phyloP scores from a whole-genome alignment of 1,139 yeast species.

The Lodderomyces pseudojiufengensis region DNA sequence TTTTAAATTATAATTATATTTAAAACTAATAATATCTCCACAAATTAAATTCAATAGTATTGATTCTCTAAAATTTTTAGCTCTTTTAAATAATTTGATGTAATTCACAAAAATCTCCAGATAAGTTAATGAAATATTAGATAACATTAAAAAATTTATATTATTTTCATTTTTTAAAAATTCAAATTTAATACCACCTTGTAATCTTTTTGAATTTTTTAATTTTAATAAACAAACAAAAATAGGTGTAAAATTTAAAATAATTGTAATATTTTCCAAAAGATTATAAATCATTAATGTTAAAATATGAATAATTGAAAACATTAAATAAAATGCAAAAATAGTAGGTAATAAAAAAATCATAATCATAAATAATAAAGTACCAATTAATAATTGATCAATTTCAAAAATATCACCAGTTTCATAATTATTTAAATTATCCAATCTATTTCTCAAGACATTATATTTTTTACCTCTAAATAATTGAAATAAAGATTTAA shows the following conservation, averaged over 20 bases:
- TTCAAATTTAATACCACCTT: constrained; percentile 73
- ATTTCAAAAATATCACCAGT: constrained; percentile 59
- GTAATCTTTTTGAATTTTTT: constrained; percentile 80
- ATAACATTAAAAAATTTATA: constrained; percentile 27
- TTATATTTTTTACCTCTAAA: constrained; percentile 90
- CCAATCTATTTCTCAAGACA: constrained; percentile 78
- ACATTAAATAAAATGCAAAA: constrained; percentile 75
- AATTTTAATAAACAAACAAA: constrained; percentile 75
- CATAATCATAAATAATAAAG: constrained; percentile 77
- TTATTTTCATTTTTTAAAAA: constrained; percentile 15
- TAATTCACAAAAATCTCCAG: constrained; percentile 37
- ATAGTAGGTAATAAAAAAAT: constrained; percentile 83
- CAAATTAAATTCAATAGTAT: constrained; percentile 25
- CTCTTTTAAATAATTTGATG: constrained; percentile 26
- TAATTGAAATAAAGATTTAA: constrained; percentile 74
- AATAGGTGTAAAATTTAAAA: constrained; percentile 79
- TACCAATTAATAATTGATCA: constrained; percentile 86
- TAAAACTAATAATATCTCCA: constrained; percentile 32
- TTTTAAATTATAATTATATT: constrained; percentile 30
- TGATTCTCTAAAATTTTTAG: constrained; percentile 29
- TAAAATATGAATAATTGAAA: constrained; percentile 56
- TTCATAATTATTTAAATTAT: constrained; percentile 49
- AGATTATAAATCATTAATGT: constrained; percentile 49
- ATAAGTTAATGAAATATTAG: constrained; percentile 39
- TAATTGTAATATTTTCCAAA: constrained; percentile 60